Evolutionary conservation across 345 rosid genomes (phyloP), one percentile per base, ranked within the genome.

Genomic region (Euclidium syriacum): DNA sequence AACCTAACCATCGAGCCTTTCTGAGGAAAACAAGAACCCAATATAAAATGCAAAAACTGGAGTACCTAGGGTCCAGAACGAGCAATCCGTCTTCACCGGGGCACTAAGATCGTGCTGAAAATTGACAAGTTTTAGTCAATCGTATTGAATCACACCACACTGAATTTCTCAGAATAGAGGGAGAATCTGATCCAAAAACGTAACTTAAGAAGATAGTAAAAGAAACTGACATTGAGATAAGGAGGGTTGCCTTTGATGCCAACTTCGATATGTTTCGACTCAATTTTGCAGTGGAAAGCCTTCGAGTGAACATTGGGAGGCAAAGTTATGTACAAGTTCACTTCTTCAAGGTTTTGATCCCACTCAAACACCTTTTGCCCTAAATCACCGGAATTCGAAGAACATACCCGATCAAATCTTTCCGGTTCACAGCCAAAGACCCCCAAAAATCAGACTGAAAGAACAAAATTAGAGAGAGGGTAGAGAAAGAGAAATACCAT

Each of bases 211-310:
- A 26, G 6, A 10, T 25, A 4, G 10, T 78, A 77, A 20, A 25
- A 51, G 14, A 26, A 27, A 75, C 86, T 61, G 24, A 90, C 96
- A 70, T 85, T 83, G 78, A 94, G 95, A 65, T 81, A 94, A 49
- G 96, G 97, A 72, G 97, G 85, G 77, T 85, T 90, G 80, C 97
- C 96, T 69, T 85, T 87, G 91, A 94, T 87, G 59, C 99, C 92
- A 50, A 94, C 74, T 77, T 87, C 95, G 60, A 94, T 44, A 73
- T 94, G 97, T 50, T 84, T 87, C 27, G 92, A 81, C 58, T 88
- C 76, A 67, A 90, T 82, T 78, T 81, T 90, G 79, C 95, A 94
- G 61, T 80, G 81, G 59, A 90, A 86, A 20, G 75, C 85, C 84
- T 94, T 90, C 6, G 92, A 54, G 23, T 44, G 80, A 68, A 87